Percentiles rank a stretch among this genome's conserved stretches.
Conservation (phyloP, 768 basidiomycete species). For the Termitomyces sp. region DNA sequence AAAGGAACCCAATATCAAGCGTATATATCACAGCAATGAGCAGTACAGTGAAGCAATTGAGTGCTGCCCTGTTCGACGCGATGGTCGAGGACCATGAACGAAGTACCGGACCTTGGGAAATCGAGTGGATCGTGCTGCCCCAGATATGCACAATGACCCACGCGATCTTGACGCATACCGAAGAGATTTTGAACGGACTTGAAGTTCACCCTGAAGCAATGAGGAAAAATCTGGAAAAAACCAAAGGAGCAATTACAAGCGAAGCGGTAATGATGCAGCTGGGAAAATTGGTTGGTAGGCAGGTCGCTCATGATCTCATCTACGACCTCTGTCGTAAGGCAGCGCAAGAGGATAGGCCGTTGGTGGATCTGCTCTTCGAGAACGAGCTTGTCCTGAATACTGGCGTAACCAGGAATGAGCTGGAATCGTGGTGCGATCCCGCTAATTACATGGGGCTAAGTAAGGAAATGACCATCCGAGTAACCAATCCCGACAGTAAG, state of each 20-base stretch:
- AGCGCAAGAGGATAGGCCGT: conserved; percentile 17
- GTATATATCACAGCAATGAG: conserved; percentile 39
- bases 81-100: conserved; percentile 45
- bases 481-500: conserved; percentile 5
- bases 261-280: conserved; percentile 46
- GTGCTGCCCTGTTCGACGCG: conserved; percentile 34
- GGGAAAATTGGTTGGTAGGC: conserved; percentile 35
- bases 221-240: conserved; percentile 31
- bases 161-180: conserved; percentile 31
- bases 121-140: conserved; percentile 43
- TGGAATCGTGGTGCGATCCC: conserved; percentile 31
- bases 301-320: conserved; percentile 37
- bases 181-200: conserved; percentile 28
- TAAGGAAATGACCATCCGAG: conserved; percentile 22
- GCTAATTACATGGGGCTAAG: conserved; percentile 31
- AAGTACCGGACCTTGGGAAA: conserved; percentile 43
- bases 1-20: conserved; percentile 40
- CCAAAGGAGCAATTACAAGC: conserved; percentile 34
- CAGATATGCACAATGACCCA: conserved; percentile 38
- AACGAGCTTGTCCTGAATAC: conserved; percentile 21
- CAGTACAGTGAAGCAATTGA: conserved; percentile 33
- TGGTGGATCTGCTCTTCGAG: conserved; percentile 26
- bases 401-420: conserved; percentile 18
- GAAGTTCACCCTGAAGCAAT: conserved; percentile 35
- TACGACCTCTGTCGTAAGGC: conserved; percentile 34